A percentile compares a stretch with the other conserved stretches of the same genome.
Evolutionary conservation across 176 grass and related monocot genomes (phyloP).

Genomic region (Ensete ventricosum): DNA sequence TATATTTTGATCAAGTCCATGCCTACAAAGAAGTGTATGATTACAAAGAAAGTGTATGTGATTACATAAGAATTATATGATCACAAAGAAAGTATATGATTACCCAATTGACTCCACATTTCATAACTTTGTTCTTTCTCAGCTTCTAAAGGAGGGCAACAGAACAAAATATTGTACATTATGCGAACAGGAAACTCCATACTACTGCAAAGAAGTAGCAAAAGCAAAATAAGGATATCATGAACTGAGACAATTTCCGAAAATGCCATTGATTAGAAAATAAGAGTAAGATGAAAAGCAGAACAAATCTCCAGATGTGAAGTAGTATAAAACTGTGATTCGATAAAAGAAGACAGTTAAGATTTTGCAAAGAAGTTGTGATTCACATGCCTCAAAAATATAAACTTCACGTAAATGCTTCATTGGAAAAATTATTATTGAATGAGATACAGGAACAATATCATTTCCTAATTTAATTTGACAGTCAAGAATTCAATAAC

Average conservation of each 20-base stretch:
- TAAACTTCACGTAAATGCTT: too few relatives aligned
- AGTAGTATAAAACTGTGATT: not conserved
- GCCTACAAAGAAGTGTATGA: too few relatives aligned
- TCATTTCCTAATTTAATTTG: too few relatives aligned
- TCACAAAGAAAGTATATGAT: constrained; percentile 9
- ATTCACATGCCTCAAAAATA: too few relatives aligned
- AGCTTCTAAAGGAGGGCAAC: constrained; percentile 44
- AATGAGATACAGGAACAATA: too few relatives aligned
- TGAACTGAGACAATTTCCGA: constrained; percentile 21
- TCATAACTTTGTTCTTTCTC: constrained; percentile 49
- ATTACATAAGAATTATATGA: too few relatives aligned
- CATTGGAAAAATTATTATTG: too few relatives aligned
- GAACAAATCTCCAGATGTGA: not conserved
- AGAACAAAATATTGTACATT: constrained; percentile 48
- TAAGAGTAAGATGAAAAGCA: not conserved
- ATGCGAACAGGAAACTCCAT: constrained; percentile 36
- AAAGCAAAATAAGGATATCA: constrained; percentile 3
- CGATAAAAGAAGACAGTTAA: not conserved
- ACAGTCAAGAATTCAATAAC: too few relatives aligned
- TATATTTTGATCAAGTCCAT: too few relatives aligned
- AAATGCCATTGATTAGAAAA: constrained; percentile 10
- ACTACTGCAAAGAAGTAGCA: constrained; percentile 34
- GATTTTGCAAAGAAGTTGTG: not conserved
- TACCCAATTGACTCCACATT: constrained; percentile 69
- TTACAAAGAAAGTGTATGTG: too few relatives aligned